Evolutionary conservation across 805 yeast genomes (phyloP), one percentile per base, ranked within the genome.

Genomic region (Hanseniaspora clermontiae): DNA sequence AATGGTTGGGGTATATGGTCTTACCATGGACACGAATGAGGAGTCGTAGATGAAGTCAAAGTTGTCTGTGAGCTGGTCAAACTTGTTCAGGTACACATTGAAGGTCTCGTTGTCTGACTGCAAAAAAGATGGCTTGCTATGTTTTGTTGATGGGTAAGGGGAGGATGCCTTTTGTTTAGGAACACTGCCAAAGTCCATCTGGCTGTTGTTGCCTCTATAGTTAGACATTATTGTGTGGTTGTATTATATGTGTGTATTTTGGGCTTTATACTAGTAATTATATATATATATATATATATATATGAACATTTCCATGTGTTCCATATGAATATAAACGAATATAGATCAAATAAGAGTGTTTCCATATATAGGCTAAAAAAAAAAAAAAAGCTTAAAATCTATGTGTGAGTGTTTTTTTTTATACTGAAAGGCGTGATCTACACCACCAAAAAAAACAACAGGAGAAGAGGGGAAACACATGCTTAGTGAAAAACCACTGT

Each of bases 1-100:
- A 63, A 91, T 79, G 24, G 82, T 81, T 9, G 97, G 97, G 50
- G 90, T 83, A 64, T 80, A 83, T 0, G 91, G 91, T 66, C 77
- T 82, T 47, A 83, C 66, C 37, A 59, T 60, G 31, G 53, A 79
- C 73, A 61, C 76, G 67, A 55, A 70, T 63, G 73, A 80, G 70
- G 56, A 72, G 67, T 72, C 83, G 77, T 65, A 80, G 67, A 59
- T 68, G 60, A 60, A 78, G 63, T 85, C 91, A 37, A 81, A 72
- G 58, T 72, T 71, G 60, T 77, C 76, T 38, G 82, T 71, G 56
- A 77, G 66, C 17, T 66, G 66, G 62, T 83, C 87, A 60, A 82
- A 42, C 14, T 51, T 57, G 40, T 47, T 47, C 27, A 51, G 11
- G 27, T 51, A 57, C 20, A 17, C 47, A 31, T 43, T 51, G 15